phyloP scores from a whole-genome alignment of 306 rosid genomes.

The Sindora glabra region DNA sequence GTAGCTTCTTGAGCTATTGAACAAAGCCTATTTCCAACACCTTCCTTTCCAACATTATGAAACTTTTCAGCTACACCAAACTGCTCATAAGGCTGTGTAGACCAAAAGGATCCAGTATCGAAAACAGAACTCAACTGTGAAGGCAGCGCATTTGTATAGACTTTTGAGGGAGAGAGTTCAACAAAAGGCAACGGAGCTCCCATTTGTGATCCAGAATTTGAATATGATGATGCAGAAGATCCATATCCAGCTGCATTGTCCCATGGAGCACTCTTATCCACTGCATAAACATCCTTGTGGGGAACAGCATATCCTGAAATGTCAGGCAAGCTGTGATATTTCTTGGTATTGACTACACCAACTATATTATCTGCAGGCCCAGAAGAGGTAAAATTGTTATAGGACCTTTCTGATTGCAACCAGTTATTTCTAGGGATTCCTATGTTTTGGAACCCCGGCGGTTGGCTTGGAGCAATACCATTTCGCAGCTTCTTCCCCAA shows the following conservation, averaged over 20 bases:
- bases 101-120: slow-evolving; percentile 73
- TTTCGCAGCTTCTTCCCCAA: slow-evolving; percentile 57
- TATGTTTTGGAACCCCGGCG: slow-evolving; percentile 47
- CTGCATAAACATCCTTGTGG: slow-evolving; percentile 35
- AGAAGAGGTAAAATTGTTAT: slow-evolving; percentile 36
- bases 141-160: slow-evolving; percentile 37
- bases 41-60: slow-evolving; percentile 34
- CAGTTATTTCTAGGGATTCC: slow-evolving; percentile 42
- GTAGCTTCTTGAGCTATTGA: slow-evolving; percentile 42
- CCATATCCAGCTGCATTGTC: slow-evolving; percentile 48
- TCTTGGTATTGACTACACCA: slow-evolving; percentile 58
- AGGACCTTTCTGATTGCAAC: slow-evolving; percentile 51
- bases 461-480: slow-evolving; percentile 49
- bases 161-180: slow-evolving; percentile 60
- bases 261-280: slow-evolving; percentile 51
- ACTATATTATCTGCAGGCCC: slow-evolving; percentile 44
- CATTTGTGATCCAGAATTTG: slow-evolving; percentile 43
- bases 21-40: slow-evolving; percentile 31
- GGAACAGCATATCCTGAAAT: slow-evolving; percentile 47
- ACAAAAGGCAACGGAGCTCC: slow-evolving; percentile 67
- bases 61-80: slow-evolving; percentile 64
- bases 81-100: slow-evolving; percentile 86
- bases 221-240: slow-evolving; percentile 28
- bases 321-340: slow-evolving; percentile 83
- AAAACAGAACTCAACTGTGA: slow-evolving; percentile 52